Base-by-base conservation (phyloP, 2,329 filamentous ascomycete species). In the Acrocalymma vagum region DNA sequence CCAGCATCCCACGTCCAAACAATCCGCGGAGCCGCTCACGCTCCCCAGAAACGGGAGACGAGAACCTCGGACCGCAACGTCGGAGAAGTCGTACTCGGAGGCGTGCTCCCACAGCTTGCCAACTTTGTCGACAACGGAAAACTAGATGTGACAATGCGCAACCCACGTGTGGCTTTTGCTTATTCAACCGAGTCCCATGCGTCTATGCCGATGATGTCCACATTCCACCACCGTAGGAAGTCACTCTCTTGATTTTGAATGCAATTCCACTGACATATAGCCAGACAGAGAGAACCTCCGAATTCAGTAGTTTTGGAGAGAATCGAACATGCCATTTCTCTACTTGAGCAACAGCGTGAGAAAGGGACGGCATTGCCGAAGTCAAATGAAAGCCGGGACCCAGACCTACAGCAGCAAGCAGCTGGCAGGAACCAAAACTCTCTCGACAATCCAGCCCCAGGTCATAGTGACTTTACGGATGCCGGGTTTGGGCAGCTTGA, bases 141-240 rank as follows among this genome's bases (percentile, higher is more conserved):
- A 50, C 39, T 9, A 50, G 43, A 29, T 58, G 52, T 15, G 42
- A 55, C 18, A 58, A 55, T 16, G 20, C 33, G 4, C 36, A 49
- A 4, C 54, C 52, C 1, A 16, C 42, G 2, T 57, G 53, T 3
- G 45, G 37, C 7, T 55, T 48, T 18, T n/a, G 7, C 2, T 40
- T 49, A 10, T 42, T 53, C 5, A 29, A 37, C 14, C n/a, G n/a
- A n/a, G 41, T 38, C 16, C 38, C 33, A 10, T 55, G 52, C 32
- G 21, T 37, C 9, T 51, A 47, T 29, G 30, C 37, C 8, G 42
- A 53, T 16, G n/a, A n/a, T n/a, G n/a, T n/a, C n/a, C n/a, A n/a
- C n/a, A n/a, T n/a, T n/a, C n/a, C n/a, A n/a, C n/a, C n/a, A n/a
- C n/a, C n/a, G n/a, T n/a, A n/a, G n/a, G n/a, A 28, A 37, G 1